Evolutionary conservation across 768 basidiomycete genomes (phyloP).

Genomic region (Neoboletus magnificus): DNA sequence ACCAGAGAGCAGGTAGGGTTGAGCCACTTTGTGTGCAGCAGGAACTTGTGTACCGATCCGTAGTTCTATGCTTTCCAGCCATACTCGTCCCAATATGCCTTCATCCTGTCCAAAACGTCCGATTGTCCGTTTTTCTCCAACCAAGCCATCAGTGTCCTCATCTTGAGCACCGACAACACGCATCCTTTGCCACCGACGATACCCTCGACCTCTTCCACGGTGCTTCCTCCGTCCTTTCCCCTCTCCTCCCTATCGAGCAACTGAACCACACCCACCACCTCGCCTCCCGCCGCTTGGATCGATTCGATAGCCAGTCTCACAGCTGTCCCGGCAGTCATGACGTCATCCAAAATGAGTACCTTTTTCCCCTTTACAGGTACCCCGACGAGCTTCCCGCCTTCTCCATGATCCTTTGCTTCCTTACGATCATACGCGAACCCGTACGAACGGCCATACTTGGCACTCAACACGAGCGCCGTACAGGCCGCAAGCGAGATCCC

Average conservation of each 20-base stretch:
- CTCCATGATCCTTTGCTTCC: slow-evolving; percentile 94
- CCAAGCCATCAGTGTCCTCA: slow-evolving; percentile 85
- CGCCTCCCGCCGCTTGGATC: slow-evolving; percentile 64
- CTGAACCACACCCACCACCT: slow-evolving; percentile 86
- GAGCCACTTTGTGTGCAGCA: too few relatives aligned
- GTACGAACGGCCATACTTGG: slow-evolving; percentile 59
- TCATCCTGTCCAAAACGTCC: slow-evolving; percentile 68
- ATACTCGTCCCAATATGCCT: slow-evolving; percentile 50
- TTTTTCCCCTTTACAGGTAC: slow-evolving; percentile 73
- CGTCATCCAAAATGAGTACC: slow-evolving; percentile 92
- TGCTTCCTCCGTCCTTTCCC: slow-evolving; percentile 52
- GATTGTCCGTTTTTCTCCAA: slow-evolving; percentile 64
- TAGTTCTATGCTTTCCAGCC: slow-evolving; percentile 26
- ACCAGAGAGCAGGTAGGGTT: neutral
- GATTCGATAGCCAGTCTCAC: slow-evolving; percentile 79
- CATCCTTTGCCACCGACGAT: slow-evolving; percentile 63
- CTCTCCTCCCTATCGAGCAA: slow-evolving; percentile 66
- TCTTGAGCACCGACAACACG: slow-evolving; percentile 77
- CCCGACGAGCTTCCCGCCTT: slow-evolving; percentile 90
- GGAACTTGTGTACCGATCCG: neutral
- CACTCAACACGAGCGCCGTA: slow-evolving; percentile 71
- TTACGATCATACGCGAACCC: slow-evolving; percentile 94
- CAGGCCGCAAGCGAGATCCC: slow-evolving; percentile 91
- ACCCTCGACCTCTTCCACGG: slow-evolving; percentile 78
- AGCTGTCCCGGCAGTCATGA: slow-evolving; percentile 91